These are phyloP conservation scores for Gentiana straminea DNA, from an alignment of 257 asterid species.

Conservation along the genomic window DNA sequence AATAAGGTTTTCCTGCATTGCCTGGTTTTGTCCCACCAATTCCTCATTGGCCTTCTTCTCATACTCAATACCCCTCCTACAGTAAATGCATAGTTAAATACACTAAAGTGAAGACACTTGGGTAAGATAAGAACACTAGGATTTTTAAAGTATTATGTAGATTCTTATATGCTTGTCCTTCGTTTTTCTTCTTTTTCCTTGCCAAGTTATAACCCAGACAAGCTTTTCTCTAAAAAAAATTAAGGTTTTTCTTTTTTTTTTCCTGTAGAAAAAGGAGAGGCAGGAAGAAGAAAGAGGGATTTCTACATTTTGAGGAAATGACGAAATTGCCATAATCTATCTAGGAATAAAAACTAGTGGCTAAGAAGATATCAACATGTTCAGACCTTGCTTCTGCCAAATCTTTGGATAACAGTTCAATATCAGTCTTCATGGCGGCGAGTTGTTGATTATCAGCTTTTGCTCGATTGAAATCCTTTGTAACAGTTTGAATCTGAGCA, in stretches of 20 bases:
- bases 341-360: neutral
- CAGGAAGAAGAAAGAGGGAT: neutral
- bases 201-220: neutral
- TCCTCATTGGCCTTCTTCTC: constrained; percentile 78
- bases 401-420: constrained; percentile 66
- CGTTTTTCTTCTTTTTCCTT: neutral
- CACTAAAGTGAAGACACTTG: constrained; percentile 5
- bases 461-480: constrained; percentile 50
- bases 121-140: neutral
- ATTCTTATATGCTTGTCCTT: neutral
- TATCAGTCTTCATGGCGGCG: constrained; percentile 46
- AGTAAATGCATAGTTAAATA: constrained; percentile 3
- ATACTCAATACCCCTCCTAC: constrained; percentile 58
- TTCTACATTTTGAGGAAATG: neutral
- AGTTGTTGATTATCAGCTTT: constrained; percentile 60
- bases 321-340: neutral
- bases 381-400: constrained; percentile 61
- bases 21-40: constrained; percentile 55
- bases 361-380: neutral
- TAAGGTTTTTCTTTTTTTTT: too few relatives aligned
- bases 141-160: too few relatives aligned
- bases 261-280: too few relatives aligned
- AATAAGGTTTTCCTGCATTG: constrained; percentile 65
- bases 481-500: constrained; percentile 45
- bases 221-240: neutral